Conservation (phyloP, 2,329 filamentous ascomycete genomes). For the Diplodia intermedia region DNA sequence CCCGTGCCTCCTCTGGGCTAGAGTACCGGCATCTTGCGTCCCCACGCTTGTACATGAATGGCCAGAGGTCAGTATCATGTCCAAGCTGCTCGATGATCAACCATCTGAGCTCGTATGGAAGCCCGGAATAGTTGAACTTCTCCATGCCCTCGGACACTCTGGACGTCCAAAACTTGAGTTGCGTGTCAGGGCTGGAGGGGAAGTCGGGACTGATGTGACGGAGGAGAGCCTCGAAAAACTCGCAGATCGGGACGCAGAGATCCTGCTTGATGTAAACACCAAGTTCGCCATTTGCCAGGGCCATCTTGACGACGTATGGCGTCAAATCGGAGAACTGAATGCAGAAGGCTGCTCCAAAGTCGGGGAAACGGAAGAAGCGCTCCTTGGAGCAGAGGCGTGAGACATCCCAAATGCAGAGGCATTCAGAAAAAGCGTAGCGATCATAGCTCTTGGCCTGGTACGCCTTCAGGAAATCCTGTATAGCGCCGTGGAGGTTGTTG, state of each 20-base stretch:
- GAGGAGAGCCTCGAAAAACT: not conserved
- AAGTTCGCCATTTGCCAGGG: not conserved
- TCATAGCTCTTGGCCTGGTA: not conserved
- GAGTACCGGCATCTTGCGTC: not conserved
- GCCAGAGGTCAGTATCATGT: not conserved
- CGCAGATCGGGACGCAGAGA: not conserved
- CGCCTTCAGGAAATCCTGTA: not conserved
- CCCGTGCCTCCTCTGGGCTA: too few species aligned
- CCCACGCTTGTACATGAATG: not conserved
- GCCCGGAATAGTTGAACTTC: conserved; percentile 5
- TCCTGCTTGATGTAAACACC: not conserved
- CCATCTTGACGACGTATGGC: not conserved
- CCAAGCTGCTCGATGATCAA: not conserved
- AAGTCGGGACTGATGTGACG: not conserved
- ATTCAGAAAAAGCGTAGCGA: not conserved
- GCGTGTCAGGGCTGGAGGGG: not conserved
- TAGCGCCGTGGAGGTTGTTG: not conserved
- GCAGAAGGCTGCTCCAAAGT: not conserved
- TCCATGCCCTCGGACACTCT: not conserved
- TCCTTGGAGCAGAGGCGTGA: not conserved
- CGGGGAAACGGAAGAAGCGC: not conserved
- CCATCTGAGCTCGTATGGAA: conserved; percentile 14
- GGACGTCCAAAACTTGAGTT: not conserved
- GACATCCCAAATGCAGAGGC: not conserved
- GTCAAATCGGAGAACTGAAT: not conserved